Evolutionary conservation across 306 rosid genomes (phyloP).

Genomic region (Fagus sylvatica): DNA sequence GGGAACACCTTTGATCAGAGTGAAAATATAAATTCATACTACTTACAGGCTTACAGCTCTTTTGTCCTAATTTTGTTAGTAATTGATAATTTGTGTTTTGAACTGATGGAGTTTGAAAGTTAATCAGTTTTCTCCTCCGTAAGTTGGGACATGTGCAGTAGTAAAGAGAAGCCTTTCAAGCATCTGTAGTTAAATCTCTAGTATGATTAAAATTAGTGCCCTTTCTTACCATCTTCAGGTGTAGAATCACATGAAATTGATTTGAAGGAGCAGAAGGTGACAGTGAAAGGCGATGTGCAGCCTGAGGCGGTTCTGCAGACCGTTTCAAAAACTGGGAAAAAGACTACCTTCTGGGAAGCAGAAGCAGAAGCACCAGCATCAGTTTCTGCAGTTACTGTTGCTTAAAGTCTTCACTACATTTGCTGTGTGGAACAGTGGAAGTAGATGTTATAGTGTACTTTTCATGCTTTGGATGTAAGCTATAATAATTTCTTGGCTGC

Average conservation of each 20-base stretch:
- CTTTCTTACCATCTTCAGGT: neutral
- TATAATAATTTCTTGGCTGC: conserved; percentile 21
- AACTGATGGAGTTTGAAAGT: neutral
- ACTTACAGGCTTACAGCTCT: neutral
- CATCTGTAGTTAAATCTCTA: neutral
- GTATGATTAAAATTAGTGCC: neutral
- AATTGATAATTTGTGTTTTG: neutral
- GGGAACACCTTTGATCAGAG: neutral
- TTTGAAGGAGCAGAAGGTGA: conserved; percentile 82
- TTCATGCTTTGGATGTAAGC: neutral
- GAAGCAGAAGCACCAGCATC: conserved; percentile 38
- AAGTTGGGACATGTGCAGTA: neutral
- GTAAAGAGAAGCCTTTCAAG: neutral
- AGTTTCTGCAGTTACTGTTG: conserved; percentile 39
- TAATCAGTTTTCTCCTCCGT: neutral
- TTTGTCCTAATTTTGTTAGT: neutral
- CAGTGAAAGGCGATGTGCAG: conserved; percentile 70
- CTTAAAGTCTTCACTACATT: conserved; percentile 28
- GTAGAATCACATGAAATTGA: conserved; percentile 80
- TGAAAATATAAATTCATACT: neutral
- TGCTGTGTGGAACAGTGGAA: conserved; percentile 18
- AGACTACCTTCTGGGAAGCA: conserved; percentile 74
- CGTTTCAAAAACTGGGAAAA: conserved; percentile 83
- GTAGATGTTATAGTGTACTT: neutral
- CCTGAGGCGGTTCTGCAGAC: conserved; percentile 69